A percentile compares a stretch with the other conserved stretches of the same genome.
Conservation (phyloP, 73 alveolate species). For the Tetrahymena borealis region DNA sequence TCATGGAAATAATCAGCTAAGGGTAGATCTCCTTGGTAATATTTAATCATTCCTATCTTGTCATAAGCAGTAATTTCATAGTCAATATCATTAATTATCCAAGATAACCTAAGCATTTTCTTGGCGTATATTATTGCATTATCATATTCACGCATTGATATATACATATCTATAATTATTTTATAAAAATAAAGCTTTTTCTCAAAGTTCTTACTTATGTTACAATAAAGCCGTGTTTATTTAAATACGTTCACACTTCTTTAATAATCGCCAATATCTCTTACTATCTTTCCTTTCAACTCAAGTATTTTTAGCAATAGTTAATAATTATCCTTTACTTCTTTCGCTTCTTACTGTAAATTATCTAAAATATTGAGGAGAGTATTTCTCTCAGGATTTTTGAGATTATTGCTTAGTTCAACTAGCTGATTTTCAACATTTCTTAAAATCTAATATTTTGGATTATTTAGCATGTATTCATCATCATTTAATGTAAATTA, state of each 20-base stretch:
- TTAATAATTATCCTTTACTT: not conserved
- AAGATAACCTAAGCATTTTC: conserved; percentile 30
- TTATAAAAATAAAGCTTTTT: not conserved
- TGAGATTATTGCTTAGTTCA: not conserved
- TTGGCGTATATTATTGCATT: conserved; percentile 20
- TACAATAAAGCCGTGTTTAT: not conserved
- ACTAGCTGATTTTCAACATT: not conserved
- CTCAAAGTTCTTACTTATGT: not conserved
- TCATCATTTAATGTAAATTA: not conserved
- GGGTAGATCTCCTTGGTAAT: conserved; percentile 10
- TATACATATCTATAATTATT: not conserved
- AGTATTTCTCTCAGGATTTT: not conserved
- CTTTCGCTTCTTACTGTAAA: not conserved
- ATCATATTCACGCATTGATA: conserved; percentile 10
- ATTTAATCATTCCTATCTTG: conserved; percentile 9
- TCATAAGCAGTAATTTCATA: conserved; percentile 35
- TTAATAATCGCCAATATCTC: not conserved
- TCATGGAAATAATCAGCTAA: conserved; percentile 27
- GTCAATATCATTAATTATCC: conserved; percentile 25
- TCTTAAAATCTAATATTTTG: not conserved
- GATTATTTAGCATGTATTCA: not conserved
- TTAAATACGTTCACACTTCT: not conserved
- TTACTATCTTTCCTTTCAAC: not conserved
- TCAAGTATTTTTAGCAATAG: not conserved
- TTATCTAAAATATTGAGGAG: not conserved